Conservation (phyloP, 2,329 filamentous ascomycete genomes). For the Fusarium begoniae region DNA sequence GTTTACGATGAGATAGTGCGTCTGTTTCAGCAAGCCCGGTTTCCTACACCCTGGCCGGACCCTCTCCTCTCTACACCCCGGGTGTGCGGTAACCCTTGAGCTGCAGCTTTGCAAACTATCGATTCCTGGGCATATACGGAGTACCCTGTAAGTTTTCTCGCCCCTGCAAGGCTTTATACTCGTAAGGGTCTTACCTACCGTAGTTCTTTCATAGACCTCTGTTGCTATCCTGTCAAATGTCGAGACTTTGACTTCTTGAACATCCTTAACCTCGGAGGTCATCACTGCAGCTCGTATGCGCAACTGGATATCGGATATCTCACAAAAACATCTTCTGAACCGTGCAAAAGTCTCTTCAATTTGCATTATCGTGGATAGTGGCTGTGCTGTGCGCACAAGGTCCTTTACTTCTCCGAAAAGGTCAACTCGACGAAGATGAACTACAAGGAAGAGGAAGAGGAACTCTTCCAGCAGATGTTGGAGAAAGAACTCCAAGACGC, state of each 20-base stretch:
- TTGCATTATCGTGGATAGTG: not conserved
- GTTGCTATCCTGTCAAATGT: not conserved
- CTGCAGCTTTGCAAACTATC: not conserved
- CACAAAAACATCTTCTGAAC: not conserved
- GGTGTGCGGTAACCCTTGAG: not conserved
- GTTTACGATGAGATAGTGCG: not conserved
- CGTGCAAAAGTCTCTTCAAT: not conserved
- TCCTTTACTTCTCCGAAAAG: not conserved
- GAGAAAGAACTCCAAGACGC: too few species aligned
- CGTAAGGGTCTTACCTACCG: not conserved
- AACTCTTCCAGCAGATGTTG: too few species aligned
- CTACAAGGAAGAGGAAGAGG: too few species aligned
- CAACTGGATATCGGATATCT: too few species aligned
- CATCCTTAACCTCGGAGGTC: not conserved
- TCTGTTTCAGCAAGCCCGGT: not conserved
- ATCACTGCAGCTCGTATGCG: not conserved
- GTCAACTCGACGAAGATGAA: not conserved
- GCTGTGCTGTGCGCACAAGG: rapidly evolving
- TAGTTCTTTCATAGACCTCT: rapidly evolving
- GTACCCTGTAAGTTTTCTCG: rapidly evolving
- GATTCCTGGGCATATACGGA: not conserved
- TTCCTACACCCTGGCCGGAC: not conserved
- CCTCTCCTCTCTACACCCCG: not conserved
- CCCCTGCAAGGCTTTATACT: not conserved
- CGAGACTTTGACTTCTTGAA: not conserved